Conservation (phyloP, 352 stramenopile genomes). For the Phytophthora citrophthora region DNA sequence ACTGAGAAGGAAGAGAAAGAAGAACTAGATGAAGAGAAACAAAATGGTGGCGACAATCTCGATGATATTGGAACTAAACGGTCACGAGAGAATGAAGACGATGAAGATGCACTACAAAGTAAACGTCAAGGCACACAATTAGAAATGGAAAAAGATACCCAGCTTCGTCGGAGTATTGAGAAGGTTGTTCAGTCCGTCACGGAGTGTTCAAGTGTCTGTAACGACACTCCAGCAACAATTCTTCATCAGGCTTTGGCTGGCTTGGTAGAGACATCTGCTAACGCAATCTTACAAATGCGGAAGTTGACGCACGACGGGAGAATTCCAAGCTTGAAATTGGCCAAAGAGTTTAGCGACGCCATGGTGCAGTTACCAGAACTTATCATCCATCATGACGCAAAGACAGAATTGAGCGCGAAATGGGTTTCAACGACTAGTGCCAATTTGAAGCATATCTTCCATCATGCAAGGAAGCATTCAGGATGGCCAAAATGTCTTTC, state of each 20-base stretch:
- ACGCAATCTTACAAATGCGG: neutral
- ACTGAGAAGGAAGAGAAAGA: slow-evolving; percentile 12
- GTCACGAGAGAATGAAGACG: slow-evolving; percentile 1
- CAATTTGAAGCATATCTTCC: no score
- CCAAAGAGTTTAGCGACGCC: neutral
- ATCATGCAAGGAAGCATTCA: neutral
- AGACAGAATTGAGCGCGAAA: neutral
- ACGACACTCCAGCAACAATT: no score
- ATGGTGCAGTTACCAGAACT: slow-evolving; percentile 2
- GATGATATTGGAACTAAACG: slow-evolving; percentile 1
- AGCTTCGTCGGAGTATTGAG: neutral
- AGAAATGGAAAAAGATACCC: neutral
- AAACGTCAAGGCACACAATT: neutral
- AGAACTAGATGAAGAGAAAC: neutral
- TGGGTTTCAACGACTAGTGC: no score
- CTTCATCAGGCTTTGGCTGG: neutral
- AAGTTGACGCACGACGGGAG: neutral
- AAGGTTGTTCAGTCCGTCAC: no score
- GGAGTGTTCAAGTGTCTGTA: no score
- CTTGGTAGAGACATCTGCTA: neutral
- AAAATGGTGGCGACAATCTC: neutral
- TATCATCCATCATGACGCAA: neutral
- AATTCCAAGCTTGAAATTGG: neutral
- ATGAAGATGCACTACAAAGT: neutral
- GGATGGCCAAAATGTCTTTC: neutral